Conservation (phyloP, 495 filamentous ascomycete genomes). For the Aspergillus steynii region DNA sequence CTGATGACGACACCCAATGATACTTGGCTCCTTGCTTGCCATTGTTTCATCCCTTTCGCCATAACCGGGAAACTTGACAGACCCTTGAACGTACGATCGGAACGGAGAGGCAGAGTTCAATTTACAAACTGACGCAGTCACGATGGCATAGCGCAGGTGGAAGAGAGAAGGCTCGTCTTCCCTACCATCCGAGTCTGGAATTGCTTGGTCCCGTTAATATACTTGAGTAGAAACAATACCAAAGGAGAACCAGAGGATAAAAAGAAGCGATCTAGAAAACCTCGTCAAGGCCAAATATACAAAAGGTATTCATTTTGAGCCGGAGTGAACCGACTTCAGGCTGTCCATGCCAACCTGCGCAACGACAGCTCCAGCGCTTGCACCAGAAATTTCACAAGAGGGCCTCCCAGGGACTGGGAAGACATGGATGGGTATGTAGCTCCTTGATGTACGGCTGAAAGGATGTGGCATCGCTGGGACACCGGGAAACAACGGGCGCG, state of each 20-base stretch:
- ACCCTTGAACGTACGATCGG: not conserved
- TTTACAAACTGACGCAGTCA: not conserved
- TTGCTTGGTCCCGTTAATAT: not conserved
- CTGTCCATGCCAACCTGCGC: constrained; percentile 13
- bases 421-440: not conserved
- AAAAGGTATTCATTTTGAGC: constrained; percentile 1
- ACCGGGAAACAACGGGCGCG: constrained; percentile 4
- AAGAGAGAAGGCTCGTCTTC: too few relatives aligned
- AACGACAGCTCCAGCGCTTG: constrained; percentile 21
- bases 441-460: not conserved
- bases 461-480: not conserved
- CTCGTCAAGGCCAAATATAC: constrained; percentile 4
- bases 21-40: not conserved
- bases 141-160: too few relatives aligned
- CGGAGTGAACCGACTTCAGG: not conserved
- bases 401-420: not conserved
- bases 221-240: not conserved
- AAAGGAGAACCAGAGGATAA: not conserved
- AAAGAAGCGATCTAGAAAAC: not conserved
- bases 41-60: constrained; percentile 5
- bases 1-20: constrained; percentile 3
- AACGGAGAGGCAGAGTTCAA: not conserved
- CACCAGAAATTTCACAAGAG: constrained; percentile 17
- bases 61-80: not conserved
- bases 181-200: too few relatives aligned